phyloP scores from a whole-genome alignment of 805 yeast genomes.

The Dipodascus geniculatus region DNA sequence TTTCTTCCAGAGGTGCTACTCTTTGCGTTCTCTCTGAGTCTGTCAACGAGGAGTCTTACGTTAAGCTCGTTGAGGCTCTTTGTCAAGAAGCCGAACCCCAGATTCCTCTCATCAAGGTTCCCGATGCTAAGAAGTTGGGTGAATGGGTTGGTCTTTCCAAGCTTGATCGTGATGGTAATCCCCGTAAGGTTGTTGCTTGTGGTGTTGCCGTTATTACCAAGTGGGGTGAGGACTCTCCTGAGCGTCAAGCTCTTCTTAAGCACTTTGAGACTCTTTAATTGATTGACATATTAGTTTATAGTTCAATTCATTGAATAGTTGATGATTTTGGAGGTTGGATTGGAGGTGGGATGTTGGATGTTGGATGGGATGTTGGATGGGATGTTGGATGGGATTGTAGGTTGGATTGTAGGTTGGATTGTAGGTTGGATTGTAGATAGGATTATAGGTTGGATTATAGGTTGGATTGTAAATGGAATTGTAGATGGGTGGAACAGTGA shows the following conservation, averaged over 20 bases:
- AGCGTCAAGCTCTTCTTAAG: constrained; percentile 91
- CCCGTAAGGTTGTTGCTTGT: constrained; percentile 99
- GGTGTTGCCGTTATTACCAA: constrained; percentile 98
- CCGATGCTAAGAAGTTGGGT: constrained; percentile 99
- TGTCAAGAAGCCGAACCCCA: constrained; percentile 95
- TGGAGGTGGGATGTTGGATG: background rate
- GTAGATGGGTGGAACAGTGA: too few species aligned
- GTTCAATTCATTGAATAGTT: background rate
- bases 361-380: background rate
- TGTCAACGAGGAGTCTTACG: constrained; percentile 94
- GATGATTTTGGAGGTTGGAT: background rate
- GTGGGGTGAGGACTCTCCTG: constrained; percentile 99
- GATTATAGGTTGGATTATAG: too few species aligned
- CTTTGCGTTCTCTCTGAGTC: constrained; percentile 95
- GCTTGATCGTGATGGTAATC: constrained; percentile 99
- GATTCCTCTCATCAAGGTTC: constrained; percentile 97
- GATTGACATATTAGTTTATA: background rate
- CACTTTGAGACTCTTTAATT: constrained; percentile 82
- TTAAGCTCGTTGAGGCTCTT: constrained; percentile 97
- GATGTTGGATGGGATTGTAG: background rate
- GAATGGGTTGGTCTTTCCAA: constrained; percentile 99
- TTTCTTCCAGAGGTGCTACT: constrained; percentile 95
- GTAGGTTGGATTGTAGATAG: too few species aligned
- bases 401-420: too few species aligned
- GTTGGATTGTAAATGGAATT: too few species aligned